Percentiles rank a stretch among this genome's conserved stretches.
Evolutionary conservation across 306 rosid genomes (phyloP).

Genomic region (Mimosa bimucronata): DNA sequence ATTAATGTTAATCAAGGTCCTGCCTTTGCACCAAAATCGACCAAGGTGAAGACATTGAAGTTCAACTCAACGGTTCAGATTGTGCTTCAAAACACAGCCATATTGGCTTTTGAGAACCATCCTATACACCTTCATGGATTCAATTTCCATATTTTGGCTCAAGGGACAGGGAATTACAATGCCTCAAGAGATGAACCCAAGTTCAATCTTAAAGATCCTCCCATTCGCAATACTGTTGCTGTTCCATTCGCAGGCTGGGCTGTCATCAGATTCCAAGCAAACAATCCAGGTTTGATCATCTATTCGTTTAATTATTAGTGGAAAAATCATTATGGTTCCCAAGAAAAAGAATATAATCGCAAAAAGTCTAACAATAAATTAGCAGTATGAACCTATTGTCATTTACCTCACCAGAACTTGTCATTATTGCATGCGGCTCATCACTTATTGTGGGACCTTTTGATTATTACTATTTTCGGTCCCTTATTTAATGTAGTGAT

Average conservation of each 20-base stretch:
- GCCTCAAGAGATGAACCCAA: conserved; percentile 30
- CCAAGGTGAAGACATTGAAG: conserved; percentile 50
- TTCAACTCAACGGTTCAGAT: conserved; percentile 60
- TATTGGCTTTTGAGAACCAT: conserved; percentile 26
- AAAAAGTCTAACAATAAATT: no score
- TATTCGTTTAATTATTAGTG: neutral
- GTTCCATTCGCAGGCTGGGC: conserved; percentile 64
- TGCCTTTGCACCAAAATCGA: conserved; percentile 42
- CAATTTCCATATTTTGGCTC: conserved; percentile 38
- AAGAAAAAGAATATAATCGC: no score
- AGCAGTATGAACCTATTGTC: no score
- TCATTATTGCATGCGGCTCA: no score
- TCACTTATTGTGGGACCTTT: no score
- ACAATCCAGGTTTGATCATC: conserved; percentile 35
- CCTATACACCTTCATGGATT: conserved; percentile 41
- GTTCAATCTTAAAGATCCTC: conserved; percentile 52
- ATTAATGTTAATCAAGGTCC: neutral
- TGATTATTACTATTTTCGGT: no score
- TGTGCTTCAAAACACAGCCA: conserved; percentile 55
- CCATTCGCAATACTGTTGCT: conserved; percentile 50
- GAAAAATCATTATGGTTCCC: no score
- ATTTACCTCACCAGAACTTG: no score
- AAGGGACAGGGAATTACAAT: conserved; percentile 45
- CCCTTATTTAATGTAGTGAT: no score
- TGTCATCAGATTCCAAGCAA: conserved; percentile 43